Conservation (phyloP, 192 early-diverging fungal species). For the Paraglomus occultum region DNA sequence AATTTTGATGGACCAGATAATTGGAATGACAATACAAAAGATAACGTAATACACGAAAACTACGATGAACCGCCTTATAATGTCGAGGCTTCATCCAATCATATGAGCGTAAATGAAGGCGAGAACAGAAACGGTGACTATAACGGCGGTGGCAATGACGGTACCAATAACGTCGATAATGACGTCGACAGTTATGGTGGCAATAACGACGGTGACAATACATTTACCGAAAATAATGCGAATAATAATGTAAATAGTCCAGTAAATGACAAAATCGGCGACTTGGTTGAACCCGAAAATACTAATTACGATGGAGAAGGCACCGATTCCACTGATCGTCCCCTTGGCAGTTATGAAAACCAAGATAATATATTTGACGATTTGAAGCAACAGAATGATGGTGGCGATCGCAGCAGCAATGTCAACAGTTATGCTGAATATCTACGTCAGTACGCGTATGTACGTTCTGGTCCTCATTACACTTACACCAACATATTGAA, state of each 20-base stretch:
- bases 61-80: no score
- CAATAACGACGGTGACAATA: conserved; percentile 10
- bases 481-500: conserved; percentile 5
- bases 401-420: neutral
- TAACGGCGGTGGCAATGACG: neutral
- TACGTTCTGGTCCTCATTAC: neutral
- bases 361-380: no score
- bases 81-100: no score
- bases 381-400: neutral
- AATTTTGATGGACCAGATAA: no score
- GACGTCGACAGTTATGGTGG: neutral
- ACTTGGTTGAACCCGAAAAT: neutral
- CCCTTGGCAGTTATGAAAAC: no score
- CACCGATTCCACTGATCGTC: neutral
- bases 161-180: neutral
- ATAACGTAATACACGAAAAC: no score
- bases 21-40: no score
- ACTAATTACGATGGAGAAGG: neutral
- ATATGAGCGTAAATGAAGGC: no score
- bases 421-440: no score
- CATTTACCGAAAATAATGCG: neutral
- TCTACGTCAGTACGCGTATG: neutral
- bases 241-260: neutral
- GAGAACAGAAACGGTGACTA: neutral
- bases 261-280: neutral